Evolutionary conservation across 495 filamentous ascomycete genomes (phyloP).

Genomic region (Lindgomyces ingoldianus): DNA sequence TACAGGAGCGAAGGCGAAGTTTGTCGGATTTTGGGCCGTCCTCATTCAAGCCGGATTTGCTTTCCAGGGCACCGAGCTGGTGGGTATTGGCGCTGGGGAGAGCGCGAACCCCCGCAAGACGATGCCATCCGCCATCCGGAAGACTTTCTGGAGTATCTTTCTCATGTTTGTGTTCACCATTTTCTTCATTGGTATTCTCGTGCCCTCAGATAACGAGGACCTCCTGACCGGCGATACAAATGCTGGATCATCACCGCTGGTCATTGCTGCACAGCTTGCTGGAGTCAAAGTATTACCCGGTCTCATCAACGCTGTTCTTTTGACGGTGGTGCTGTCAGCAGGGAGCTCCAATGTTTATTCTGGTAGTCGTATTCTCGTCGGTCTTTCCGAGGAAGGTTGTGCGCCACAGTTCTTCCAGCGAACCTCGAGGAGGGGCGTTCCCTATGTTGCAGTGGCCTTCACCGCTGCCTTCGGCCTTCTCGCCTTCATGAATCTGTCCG

Average conservation of each 20-base stretch:
- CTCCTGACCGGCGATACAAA: constrained; percentile 32
- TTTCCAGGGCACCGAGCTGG: constrained; percentile 38
- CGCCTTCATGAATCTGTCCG: constrained; percentile 53
- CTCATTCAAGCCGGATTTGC: constrained; percentile 39
- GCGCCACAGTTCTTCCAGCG: constrained; percentile 52
- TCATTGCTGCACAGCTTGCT: constrained; percentile 38
- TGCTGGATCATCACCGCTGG: constrained; percentile 33
- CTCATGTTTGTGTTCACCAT: constrained; percentile 31
- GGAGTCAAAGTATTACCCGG: constrained; percentile 31
- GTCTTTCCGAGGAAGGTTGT: constrained; percentile 61
- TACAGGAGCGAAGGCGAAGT: constrained; percentile 31
- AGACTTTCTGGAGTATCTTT: constrained; percentile 37
- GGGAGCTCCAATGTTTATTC: constrained; percentile 62
- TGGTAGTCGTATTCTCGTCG: constrained; percentile 64
- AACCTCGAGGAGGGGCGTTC: constrained; percentile 45
- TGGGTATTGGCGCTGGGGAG: constrained; percentile 37
- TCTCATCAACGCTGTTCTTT: constrained; percentile 35
- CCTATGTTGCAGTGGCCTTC: constrained; percentile 46
- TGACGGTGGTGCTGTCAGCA: constrained; percentile 34
- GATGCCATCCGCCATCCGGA: constrained; percentile 34
- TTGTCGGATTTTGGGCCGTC: constrained; percentile 37
- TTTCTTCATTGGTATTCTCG: constrained; percentile 38
- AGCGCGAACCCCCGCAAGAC: constrained; percentile 36
- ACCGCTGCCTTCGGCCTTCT: constrained; percentile 40
- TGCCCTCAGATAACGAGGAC: constrained; percentile 41